Evolutionary conservation across 805 yeast species (phyloP), one percentile per base, ranked within the genome.

Genomic region (Candida montana): DNA sequence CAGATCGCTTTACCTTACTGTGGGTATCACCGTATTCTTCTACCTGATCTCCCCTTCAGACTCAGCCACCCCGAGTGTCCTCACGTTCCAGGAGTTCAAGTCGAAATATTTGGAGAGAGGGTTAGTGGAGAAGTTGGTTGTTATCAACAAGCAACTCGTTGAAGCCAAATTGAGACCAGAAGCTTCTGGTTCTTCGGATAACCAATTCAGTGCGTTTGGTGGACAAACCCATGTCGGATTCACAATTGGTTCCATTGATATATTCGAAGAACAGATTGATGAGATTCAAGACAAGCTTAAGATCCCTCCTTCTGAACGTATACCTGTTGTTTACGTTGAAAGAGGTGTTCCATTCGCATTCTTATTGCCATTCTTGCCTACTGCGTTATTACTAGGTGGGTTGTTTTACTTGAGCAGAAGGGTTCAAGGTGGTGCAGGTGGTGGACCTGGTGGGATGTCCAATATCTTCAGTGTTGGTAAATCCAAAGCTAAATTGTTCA

Each of bases 31-130:
- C 2, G 43, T 67, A 2, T 37, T 68, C n/a, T 64, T 65, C 41
- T 59, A 64, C 33, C 38, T 67, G n/a, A 41, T 65, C 26, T 54
- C 62, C 4, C 56, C 62, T 11, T 49, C 52, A 5, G 61, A 58
- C 18, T 44, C 48, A 28, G 38, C 48, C 15, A 51, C 57, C 5
- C 49, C 52, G 16, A 52, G 59, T 24, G 58, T 58, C 9, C 54
- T 91, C 44, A 80, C 96, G 2, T 93, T 89, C 82, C 98, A 93
- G 66, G 95, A 91, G 56, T 91, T 93, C 67, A 75, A 86, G 34
- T 69, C 80, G 5, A 72, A 80, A 37, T 81, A 81, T 55, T 70
- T 93, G 46, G 85, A 83, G 48, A 83, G 80, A 53, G 90, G 90
- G 7, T 70, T 78, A 32, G 99, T 93, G 13, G 72, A 79, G 38